phyloP scores from a whole-genome alignment of 306 rosid genomes.

The Vigna radiata region DNA sequence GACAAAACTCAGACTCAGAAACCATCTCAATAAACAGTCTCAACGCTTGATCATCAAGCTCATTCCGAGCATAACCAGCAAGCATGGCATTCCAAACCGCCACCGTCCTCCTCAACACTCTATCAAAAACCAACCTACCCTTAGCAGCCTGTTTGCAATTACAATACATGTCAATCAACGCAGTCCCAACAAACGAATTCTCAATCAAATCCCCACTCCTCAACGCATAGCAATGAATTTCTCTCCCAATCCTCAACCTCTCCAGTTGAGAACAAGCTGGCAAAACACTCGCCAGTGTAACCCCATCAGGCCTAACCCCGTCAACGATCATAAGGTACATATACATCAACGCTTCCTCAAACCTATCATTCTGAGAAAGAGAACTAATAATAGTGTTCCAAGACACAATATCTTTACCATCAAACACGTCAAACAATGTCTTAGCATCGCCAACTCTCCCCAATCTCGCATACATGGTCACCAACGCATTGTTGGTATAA shows the following conservation, averaged over 20 bases:
- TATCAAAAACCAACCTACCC: constrained; percentile 68
- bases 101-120: constrained; percentile 48
- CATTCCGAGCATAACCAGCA: constrained; percentile 75
- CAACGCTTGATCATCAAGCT: constrained; percentile 66
- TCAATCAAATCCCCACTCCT: constrained; percentile 55
- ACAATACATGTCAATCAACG: constrained; percentile 90
- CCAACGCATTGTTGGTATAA: constrained; percentile 75
- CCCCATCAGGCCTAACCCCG: constrained; percentile 73
- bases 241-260: constrained; percentile 65
- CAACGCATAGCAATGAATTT: constrained; percentile 72
- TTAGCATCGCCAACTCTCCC: constrained; percentile 63
- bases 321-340: constrained; percentile 57
- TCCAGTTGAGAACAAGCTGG: constrained; percentile 89
- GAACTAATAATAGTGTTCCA: constrained; percentile 87
- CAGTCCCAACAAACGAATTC: constrained; percentile 78
- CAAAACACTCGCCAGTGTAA: constrained; percentile 77
- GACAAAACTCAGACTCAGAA: constrained; percentile 46
- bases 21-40: constrained; percentile 70
- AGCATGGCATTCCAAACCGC: constrained; percentile 87
- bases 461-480: constrained; percentile 77
- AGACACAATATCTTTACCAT: constrained; percentile 71
- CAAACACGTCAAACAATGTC: constrained; percentile 69
- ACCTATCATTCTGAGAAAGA: constrained; percentile 71
- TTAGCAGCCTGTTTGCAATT: constrained; percentile 63
- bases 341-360: constrained; percentile 63